Conservation (phyloP, 2,329 filamentous ascomycete genomes). For the Ophiostoma ulmi region DNA sequence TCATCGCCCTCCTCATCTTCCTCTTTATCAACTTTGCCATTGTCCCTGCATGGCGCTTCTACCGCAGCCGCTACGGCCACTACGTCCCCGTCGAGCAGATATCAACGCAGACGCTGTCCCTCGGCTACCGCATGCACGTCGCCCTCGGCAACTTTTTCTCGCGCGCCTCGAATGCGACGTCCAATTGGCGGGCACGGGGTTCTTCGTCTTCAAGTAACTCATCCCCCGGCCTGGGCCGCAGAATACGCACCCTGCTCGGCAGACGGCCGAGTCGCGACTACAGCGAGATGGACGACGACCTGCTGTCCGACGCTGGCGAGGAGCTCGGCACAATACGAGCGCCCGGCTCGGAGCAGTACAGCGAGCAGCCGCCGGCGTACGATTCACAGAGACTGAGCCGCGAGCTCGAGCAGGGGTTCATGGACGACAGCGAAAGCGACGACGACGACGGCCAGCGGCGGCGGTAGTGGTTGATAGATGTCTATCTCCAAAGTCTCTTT, state of each 20-base stretch:
- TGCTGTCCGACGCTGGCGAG: slow-evolving; percentile 49
- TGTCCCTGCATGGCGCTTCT: slow-evolving; percentile 63
- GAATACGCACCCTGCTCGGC: not conserved
- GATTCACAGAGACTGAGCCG: slow-evolving; percentile 63
- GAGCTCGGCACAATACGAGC: slow-evolving; percentile 52
- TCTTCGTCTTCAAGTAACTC: slow-evolving; percentile 30
- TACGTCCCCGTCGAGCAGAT: slow-evolving; percentile 66
- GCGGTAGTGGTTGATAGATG: not conserved
- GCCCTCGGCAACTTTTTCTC: slow-evolving; percentile 39
- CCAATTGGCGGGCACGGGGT: slow-evolving; percentile 45
- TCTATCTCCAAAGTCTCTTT: not conserved
- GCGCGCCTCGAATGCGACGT: not conserved
- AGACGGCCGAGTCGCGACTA: slow-evolving; percentile 21
- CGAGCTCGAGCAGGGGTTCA: slow-evolving; percentile 52
- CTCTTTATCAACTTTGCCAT: slow-evolving; percentile 60
- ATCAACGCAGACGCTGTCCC: slow-evolving; percentile 50
- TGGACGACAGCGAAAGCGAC: slow-evolving; percentile 45
- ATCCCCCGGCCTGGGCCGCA: not conserved
- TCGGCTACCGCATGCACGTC: slow-evolving; percentile 48
- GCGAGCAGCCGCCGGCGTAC: slow-evolving; percentile 34
- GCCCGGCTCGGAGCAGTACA: not conserved
- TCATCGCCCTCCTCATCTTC: slow-evolving; percentile 66
- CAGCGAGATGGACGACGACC: slow-evolving; percentile 40
- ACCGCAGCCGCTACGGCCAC: slow-evolving; percentile 65
- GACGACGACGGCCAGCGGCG: slow-evolving; percentile 15